Percentiles rank a stretch among this genome's conserved stretches.
Conservation (phyloP, 2,329 filamentous ascomycete species). For the Endocalyx cinctus region DNA sequence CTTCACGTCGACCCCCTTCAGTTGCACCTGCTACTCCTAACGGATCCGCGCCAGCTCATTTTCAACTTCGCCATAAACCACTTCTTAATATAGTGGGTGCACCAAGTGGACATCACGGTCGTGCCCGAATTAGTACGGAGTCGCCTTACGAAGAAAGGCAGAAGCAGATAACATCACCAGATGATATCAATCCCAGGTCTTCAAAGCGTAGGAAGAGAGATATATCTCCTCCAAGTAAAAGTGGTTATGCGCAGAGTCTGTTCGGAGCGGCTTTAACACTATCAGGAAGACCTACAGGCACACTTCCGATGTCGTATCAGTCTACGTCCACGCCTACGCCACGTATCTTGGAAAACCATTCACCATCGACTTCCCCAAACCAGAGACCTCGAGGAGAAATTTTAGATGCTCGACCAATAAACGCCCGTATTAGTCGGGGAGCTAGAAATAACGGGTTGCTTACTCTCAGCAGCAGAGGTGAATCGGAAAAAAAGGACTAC, state of each 20-base stretch:
- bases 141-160: slow-evolving; percentile 64
- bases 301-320: slow-evolving; percentile 21
- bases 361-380: slow-evolving; percentile 10
- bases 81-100: slow-evolving; percentile 61
- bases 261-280: slow-evolving; percentile 44
- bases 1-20: slow-evolving; percentile 27
- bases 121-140: slow-evolving; percentile 49
- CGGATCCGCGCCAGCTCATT: slow-evolving; percentile 23
- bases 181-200: slow-evolving; percentile 23
- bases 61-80: slow-evolving; percentile 37
- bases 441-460: too few relatives aligned
- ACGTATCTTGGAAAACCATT: slow-evolving; percentile 6
- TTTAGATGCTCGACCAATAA: slow-evolving; percentile 3
- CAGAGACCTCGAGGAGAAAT: slow-evolving; percentile 7
- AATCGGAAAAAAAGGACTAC: slow-evolving; percentile 1
- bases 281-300: slow-evolving; percentile 33
- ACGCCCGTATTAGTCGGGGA: too few relatives aligned
- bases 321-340: slow-evolving; percentile 5
- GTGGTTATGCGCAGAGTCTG: slow-evolving; percentile 45
- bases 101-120: slow-evolving; percentile 58
- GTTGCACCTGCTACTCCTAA: slow-evolving; percentile 23
- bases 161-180: slow-evolving; percentile 23
- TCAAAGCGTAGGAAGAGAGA: slow-evolving; percentile 38
- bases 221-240: slow-evolving; percentile 36
- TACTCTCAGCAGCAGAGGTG: not conserved